phyloP scores from a whole-genome alignment of 768 basidiomycete genomes.

The Psilocybe azurescens region DNA sequence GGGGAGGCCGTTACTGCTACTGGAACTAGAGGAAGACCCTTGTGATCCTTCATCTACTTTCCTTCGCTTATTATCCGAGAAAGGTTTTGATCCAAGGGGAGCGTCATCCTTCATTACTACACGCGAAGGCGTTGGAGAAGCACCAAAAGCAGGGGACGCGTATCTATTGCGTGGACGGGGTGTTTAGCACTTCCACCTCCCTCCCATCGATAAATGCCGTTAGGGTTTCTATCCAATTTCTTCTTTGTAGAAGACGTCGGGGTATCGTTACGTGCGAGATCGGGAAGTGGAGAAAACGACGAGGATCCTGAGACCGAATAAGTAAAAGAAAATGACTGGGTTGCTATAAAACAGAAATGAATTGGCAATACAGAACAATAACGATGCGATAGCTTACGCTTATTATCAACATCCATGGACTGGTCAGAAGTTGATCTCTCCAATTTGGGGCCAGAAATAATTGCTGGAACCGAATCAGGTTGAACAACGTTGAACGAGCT shows the following conservation, averaged over 20 bases:
- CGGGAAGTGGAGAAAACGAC: neutral
- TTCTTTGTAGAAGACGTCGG: constrained; percentile 49
- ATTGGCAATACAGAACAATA: neutral
- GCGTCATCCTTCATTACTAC: constrained; percentile 41
- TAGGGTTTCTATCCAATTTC: constrained; percentile 72
- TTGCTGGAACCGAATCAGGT: neutral
- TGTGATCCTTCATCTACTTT: constrained; percentile 52
- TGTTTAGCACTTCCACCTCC: constrained; percentile 77
- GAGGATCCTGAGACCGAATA: constrained; percentile 1
- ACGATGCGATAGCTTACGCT: neutral
- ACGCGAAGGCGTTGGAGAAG: constrained; percentile 48
- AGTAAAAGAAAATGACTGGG: neutral
- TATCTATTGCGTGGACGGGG: constrained; percentile 62
- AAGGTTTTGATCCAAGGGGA: constrained; percentile 36
- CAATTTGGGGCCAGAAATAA: neutral
- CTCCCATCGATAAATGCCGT: constrained; percentile 74
- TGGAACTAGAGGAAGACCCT: constrained; percentile 7
- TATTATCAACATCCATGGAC: neutral
- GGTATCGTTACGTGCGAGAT: neutral
- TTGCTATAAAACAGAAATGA: neutral
- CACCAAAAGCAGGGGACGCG: constrained; percentile 74
- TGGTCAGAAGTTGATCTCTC: neutral
- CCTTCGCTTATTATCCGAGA: constrained; percentile 64
- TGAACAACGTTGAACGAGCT: neutral
- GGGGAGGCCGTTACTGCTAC: constrained; percentile 22